Evolutionary conservation across 179 eudicot genomes (phyloP), one percentile per base, ranked within the genome.

Genomic region (Amaranthus tricolor): DNA sequence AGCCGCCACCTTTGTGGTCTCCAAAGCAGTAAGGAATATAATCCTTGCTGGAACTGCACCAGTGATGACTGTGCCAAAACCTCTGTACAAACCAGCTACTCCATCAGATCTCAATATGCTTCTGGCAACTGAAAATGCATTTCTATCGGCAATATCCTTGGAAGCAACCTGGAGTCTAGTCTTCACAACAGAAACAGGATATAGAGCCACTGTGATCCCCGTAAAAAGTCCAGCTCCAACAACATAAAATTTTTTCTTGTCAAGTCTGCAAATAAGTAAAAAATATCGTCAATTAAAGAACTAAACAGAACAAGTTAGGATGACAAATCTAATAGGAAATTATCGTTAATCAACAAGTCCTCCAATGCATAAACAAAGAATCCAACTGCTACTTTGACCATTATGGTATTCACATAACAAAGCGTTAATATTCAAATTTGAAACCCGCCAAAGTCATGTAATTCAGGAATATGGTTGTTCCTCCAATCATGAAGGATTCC

Each of bases 151-250:
- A 78, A 84, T 76, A 62, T 89, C 92, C 69, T 83, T 89, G 61
- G 99, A 80, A 62, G 93, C 93, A 84, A 95, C 97, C 85, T 95
- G 99, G 71, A 93, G 77, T 78, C 99, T 88, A 47, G 99, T 95
- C 87, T 95, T 95, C 59, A 93, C 87, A 71, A 95, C 89, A 61
- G 99, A 95, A 51, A 95, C 88, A 24, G 99, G 99, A 78, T 90
- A 95, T 11, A 95, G 84, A 74, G 90, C 96, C 56, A 95, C 97
- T 13, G 99, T 93, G 53, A 95, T 76, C 72, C 98, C 98, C 16
- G 97, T 84, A 78, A 95, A 95, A 65, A 95, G 83, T 59, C 99
- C 99, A 84, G 99, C 99, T 73, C 99, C 99, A 60, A 88, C 93
- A 72, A 90, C 95, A 74, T 93, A 95, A 82, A 95, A 95, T 74